These are phyloP conservation scores for Fusarium buxicola DNA, from an alignment of 2,329 filamentous ascomycete genomes.

Conservation along the genomic window DNA sequence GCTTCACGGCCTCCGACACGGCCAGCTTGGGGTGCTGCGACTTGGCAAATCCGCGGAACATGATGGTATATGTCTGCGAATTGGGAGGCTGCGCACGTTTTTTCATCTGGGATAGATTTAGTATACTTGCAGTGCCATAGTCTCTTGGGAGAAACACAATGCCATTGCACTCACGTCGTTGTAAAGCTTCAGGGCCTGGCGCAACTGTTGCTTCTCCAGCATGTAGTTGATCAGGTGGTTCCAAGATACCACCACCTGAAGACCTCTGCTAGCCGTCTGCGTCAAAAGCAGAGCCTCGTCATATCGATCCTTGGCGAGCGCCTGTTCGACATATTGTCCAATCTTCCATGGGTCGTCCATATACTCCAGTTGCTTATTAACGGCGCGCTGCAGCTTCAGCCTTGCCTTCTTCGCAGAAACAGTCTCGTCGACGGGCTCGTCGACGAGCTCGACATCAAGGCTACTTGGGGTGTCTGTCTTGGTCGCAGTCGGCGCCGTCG, in stretches of 20 bases:
- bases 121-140: conserved; percentile 4
- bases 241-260: conserved; percentile 82
- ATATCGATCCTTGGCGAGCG: conserved; percentile 69
- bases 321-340: conserved; percentile 71
- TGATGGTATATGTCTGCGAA: conserved; percentile 83
- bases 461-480: conserved; percentile 40
- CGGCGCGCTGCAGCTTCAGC: conserved; percentile 52
- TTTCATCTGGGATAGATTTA: conserved; percentile 78
- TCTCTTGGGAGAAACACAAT: background rate
- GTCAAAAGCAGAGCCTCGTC: conserved; percentile 77
- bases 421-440: conserved; percentile 16
- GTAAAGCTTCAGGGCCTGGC: conserved; percentile 80
- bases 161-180: conserved; percentile 74
- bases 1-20: conserved; percentile 74
- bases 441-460: conserved; percentile 35
- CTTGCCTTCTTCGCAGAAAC: conserved; percentile 35
- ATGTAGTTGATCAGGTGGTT: conserved; percentile 84
- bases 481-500: background rate
- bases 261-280: conserved; percentile 73
- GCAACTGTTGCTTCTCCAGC: conserved; percentile 69
- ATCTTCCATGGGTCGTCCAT: conserved; percentile 79
- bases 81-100: conserved; percentile 87
- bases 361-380: conserved; percentile 69
- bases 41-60: conserved; percentile 79
- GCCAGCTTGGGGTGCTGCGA: conserved; percentile 69